Evolutionary conservation across 164 flowering plant species (phyloP), one percentile per base, ranked within the genome.

Genomic region (Aristolochia contorta): DNA sequence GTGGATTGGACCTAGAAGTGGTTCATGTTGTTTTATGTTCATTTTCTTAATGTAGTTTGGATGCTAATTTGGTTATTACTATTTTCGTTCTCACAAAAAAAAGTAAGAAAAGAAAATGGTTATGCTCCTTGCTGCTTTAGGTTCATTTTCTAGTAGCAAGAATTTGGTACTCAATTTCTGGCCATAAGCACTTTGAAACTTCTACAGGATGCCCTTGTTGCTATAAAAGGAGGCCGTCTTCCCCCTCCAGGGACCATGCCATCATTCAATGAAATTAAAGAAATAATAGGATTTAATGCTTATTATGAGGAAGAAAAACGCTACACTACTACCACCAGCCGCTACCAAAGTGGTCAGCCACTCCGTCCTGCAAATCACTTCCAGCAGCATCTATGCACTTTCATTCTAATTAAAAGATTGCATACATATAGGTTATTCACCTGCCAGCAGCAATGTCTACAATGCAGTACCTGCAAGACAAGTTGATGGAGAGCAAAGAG

Each of bases 191-290:
- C 52, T 18, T n/a, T 50, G 59, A 25, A 47, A 45, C 58, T n/a
- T 65, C 59, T 83, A 71, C 82, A 92, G 98, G 98, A 92, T 72
- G 82, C 98, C 32, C 78, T 92, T 47, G 55, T 25, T 52, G 96
- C 91, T 21, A 82, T 92, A 57, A 89, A 77, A 72, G 81, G 93
- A 61, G 98, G 98, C 7, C 89, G 93, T 10, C 64, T 92, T 12
- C 98, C 96, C 59, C 71, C 96, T 56, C 96, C 98, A 63, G 91
- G 89, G 77, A 85, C 82, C 77, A 78, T 92, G 89, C 91, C 95
- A 62, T 71, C 96, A 16, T 89, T 92, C 78, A 95, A 89, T 49
- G 96, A 89, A 75, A 71, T 92, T 9, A 87, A 89, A 71, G 96
- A 92, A 60, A 81, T 75, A 27, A 60, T 92, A 62, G 98, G 98